Conservation (phyloP, 2,329 filamentous ascomycete genomes). For the Blastomyces parvus region DNA sequence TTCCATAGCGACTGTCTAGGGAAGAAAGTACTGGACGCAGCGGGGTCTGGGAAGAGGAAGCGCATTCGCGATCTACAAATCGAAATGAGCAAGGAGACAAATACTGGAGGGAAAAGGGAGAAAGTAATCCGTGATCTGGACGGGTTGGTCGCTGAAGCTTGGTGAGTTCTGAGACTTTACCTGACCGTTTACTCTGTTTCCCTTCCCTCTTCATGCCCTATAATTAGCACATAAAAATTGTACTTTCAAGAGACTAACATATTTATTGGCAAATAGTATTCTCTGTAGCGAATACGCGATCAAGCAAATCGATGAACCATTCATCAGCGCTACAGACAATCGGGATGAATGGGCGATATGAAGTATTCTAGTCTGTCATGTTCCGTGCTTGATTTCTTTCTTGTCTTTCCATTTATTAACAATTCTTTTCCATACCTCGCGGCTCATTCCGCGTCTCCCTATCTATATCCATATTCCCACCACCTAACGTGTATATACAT, state of each 20-base stretch:
- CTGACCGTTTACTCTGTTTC: not conserved
- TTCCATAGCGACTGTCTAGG: conserved; percentile 95
- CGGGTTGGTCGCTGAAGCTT: conserved; percentile 79
- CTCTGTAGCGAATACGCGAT: conserved; percentile 92
- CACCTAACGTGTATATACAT: not conserved
- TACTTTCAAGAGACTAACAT: conserved; percentile 7
- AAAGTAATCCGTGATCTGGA: conserved; percentile 81
- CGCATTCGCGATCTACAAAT: conserved; percentile 78
- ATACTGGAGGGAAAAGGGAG: conserved; percentile 63
- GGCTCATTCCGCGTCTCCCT: not conserved
- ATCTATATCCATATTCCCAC: not conserved
- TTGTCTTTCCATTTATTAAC: not conserved
- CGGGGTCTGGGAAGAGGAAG: conserved; percentile 63
- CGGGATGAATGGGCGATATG: conserved; percentile 68
- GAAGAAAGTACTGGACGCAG: conserved; percentile 71
- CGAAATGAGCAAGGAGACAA: conserved; percentile 67
- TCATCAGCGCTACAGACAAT: conserved; percentile 65
- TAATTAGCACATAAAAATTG: not conserved
- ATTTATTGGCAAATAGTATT: conserved; percentile 49
- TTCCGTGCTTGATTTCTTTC: not conserved
- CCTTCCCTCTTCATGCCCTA: not conserved
- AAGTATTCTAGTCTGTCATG: not conserved
- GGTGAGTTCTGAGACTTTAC: conserved; percentile 46
- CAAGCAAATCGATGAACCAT: conserved; percentile 87
- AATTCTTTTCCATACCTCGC: not conserved